phyloP scores from a whole-genome alignment of 1,284 basidiomycete species.

The Cystobasidium sp. region DNA sequence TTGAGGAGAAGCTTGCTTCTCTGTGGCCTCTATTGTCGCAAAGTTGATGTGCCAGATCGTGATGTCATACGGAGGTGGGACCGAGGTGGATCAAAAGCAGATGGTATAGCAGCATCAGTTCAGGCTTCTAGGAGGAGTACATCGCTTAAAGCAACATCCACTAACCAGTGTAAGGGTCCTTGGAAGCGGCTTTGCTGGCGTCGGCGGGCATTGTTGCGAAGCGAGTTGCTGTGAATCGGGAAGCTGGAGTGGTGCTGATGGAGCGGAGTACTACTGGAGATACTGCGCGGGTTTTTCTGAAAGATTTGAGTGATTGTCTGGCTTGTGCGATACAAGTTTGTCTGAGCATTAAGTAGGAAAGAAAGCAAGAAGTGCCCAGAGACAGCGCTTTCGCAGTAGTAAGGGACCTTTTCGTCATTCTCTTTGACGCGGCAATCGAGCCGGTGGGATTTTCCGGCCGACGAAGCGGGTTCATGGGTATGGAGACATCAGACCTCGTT shows the following conservation, averaged over 20 bases:
- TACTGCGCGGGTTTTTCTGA: neutral
- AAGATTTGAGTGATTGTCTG: neutral
- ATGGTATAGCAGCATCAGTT: neutral
- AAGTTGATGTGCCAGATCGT: neutral
- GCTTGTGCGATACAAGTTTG: neutral
- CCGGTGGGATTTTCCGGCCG: too few relatives aligned
- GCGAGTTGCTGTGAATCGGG: constrained; percentile 11
- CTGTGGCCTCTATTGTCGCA: constrained; percentile 29
- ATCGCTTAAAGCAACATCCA: neutral
- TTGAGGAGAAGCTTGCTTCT: constrained; percentile 27
- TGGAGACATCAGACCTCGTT: too few relatives aligned
- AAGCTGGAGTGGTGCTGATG: constrained; percentile 15
- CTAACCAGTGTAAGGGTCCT: constrained; percentile 43
- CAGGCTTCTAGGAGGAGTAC: neutral
- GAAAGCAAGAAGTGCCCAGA: too few relatives aligned
- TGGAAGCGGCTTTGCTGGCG: constrained; percentile 33
- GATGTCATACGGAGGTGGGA: constrained; percentile 18
- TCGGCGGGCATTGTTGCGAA: constrained; percentile 43
- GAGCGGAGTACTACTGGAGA: neutral
- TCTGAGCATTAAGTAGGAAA: neutral
- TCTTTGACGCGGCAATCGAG: too few relatives aligned
- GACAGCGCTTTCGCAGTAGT: too few relatives aligned
- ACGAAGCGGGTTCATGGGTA: too few relatives aligned
- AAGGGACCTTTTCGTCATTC: too few relatives aligned
- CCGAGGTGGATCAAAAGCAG: neutral